Percentiles rank a stretch among this genome's conserved stretches.
Evolutionary conservation across 2,329 filamentous ascomycete genomes (phyloP).

Genomic region (Sporothrix mexicana): DNA sequence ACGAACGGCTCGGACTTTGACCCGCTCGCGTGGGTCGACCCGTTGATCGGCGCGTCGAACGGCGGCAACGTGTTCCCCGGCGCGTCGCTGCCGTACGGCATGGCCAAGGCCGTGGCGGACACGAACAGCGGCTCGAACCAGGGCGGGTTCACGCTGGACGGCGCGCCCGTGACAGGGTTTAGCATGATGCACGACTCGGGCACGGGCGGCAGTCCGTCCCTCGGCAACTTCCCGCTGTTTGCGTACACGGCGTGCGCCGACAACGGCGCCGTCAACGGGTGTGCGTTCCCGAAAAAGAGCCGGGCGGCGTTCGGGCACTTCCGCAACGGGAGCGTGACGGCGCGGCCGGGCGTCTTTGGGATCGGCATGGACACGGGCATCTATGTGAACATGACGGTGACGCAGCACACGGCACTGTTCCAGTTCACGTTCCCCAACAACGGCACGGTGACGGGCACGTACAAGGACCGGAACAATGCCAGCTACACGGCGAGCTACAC

Average conservation of each 20-base stretch:
- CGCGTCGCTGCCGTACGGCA: constrained; percentile 53
- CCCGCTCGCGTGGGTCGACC: constrained; percentile 43
- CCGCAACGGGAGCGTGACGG: constrained; percentile 57
- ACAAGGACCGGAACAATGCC: constrained; percentile 13
- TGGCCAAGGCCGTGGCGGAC: constrained; percentile 65
- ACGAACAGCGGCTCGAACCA: constrained; percentile 60
- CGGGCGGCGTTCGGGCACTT: constrained; percentile 53
- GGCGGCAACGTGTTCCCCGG: constrained; percentile 54
- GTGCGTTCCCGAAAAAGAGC: constrained; percentile 61
- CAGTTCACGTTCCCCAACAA: constrained; percentile 65
- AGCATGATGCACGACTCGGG: constrained; percentile 65
- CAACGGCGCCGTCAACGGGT: constrained; percentile 64
- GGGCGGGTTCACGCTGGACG: constrained; percentile 62
- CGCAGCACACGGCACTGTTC: constrained; percentile 70
- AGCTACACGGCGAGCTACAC: constrained; percentile 6
- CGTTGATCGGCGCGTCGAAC: constrained; percentile 51
- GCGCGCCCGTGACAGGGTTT: constrained; percentile 58
- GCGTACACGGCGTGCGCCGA: constrained; percentile 66
- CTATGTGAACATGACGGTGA: constrained; percentile 69
- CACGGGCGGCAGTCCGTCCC: constrained; percentile 63
- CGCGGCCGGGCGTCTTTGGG: constrained; percentile 69
- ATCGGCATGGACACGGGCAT: constrained; percentile 64
- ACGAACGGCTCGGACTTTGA: constrained; percentile 33
- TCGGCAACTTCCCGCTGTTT: constrained; percentile 77
- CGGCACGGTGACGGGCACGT: constrained; percentile 40